Percentiles rank a stretch among this genome's conserved stretches.
These are phyloP conservation scores for Clonostachys rosea DNA, from an alignment of 2,329 filamentous ascomycete species.

Conservation along the genomic window DNA sequence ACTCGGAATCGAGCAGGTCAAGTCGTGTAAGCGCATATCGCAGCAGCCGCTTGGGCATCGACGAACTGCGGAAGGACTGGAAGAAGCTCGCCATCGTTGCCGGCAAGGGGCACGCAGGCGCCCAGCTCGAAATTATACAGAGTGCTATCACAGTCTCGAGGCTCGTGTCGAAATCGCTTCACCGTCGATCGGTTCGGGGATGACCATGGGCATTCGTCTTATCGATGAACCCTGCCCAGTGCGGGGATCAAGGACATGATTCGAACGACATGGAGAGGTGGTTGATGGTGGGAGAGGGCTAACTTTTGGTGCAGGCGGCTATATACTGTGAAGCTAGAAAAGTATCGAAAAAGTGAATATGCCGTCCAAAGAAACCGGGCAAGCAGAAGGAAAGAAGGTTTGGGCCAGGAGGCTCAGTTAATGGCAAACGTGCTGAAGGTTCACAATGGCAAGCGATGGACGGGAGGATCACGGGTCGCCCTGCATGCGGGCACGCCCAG, in stretches of 20 bases:
- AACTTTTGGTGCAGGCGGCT: too few species aligned
- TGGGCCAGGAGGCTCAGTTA: too few species aligned
- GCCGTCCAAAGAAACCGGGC: too few species aligned
- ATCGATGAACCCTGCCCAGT: constrained; percentile 26
- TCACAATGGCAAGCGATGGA: too few species aligned
- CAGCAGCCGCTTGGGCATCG: constrained; percentile 84
- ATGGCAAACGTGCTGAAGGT: too few species aligned
- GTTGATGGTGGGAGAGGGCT: too few species aligned
- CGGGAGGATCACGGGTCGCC: too few species aligned
- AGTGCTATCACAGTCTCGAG: too few species aligned
- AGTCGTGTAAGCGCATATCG: constrained; percentile 80
- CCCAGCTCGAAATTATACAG: background rate
- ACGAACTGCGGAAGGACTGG: constrained; percentile 59
- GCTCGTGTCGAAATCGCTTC: background rate
- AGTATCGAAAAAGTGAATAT: too few species aligned
- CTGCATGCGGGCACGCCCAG: too few species aligned
- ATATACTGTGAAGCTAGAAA: too few species aligned
- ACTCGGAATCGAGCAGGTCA: constrained; percentile 83
- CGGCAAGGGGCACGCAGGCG: background rate
- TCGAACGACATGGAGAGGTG: constrained; percentile 3
- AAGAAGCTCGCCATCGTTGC: constrained; percentile 67
- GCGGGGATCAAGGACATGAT: constrained; percentile 27
- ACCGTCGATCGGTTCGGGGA: background rate
- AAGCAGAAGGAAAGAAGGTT: too few species aligned
- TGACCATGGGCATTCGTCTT: background rate